A percentile compares a stretch with the other conserved stretches of the same genome.
Evolutionary conservation across 768 basidiomycete species (phyloP).

Genomic region (Calvatia gigantea): DNA sequence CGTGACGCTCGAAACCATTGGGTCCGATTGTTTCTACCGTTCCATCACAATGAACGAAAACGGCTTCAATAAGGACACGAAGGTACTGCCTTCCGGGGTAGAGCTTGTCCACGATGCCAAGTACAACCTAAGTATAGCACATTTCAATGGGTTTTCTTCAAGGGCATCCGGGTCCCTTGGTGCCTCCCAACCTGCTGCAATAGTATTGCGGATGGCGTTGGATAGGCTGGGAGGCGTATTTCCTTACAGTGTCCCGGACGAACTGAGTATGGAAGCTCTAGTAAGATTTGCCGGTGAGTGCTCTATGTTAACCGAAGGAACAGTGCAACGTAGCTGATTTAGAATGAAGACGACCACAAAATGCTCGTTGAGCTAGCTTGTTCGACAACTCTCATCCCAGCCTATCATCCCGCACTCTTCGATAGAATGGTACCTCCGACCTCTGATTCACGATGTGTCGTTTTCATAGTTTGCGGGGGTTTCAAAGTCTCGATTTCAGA

Average conservation of each 20-base stretch:
- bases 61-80: slow-evolving; percentile 27
- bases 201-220: slow-evolving; percentile 63
- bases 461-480: slow-evolving; percentile 71
- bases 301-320: background rate
- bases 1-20: slow-evolving; percentile 65
- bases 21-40: slow-evolving; percentile 72
- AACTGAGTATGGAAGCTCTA: slow-evolving; percentile 62
- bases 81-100: slow-evolving; percentile 37
- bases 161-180: slow-evolving; percentile 68
- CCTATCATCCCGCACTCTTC: slow-evolving; percentile 58
- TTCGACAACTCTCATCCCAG: slow-evolving; percentile 63
- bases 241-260: slow-evolving; percentile 64
- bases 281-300: slow-evolving; percentile 56
- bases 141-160: slow-evolving; percentile 55
- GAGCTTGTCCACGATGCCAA: slow-evolving; percentile 35
- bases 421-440: slow-evolving; percentile 41
- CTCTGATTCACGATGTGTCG: slow-evolving; percentile 33
- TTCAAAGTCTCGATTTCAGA: slow-evolving; percentile 63
- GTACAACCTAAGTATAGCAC: slow-evolving; percentile 51
- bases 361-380: slow-evolving; percentile 73
- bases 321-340: background rate
- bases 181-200: slow-evolving; percentile 60
- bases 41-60: slow-evolving; percentile 58
- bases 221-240: slow-evolving; percentile 52
- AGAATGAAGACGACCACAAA: slow-evolving; percentile 66